Evolutionary conservation across 2,329 filamentous ascomycete genomes (phyloP), one percentile per base, ranked within the genome.

Genomic region (Fusarium lateritium): DNA sequence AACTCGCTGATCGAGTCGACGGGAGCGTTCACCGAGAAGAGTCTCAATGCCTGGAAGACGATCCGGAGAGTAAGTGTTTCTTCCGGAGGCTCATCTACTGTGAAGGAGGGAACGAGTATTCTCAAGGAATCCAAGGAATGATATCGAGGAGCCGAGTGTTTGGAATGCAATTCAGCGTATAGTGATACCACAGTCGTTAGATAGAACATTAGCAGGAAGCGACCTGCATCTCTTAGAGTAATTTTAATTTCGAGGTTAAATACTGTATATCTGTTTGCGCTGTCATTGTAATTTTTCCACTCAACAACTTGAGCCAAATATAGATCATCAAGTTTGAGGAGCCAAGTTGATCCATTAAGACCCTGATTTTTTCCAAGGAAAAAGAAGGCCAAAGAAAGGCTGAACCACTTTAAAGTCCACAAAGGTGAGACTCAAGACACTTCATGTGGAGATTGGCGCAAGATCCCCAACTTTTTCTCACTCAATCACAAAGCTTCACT

Each of bases 31-130:
- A 62, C 69, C 1, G 72, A 73, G 54, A 73, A 71, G 62, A 61
- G 67, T 4, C 26, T 71, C 7, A 66, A 33, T 24, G 62, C 60
- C 1, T 70, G 72, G 67, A 74, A 67, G 71, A 73, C 73, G 22
- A 75, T 75, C 10, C 63, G 73, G 8, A 43, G 73, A 33, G 73
- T 75, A n/a, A 75, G 73, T 36, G 71, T 66, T 28, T 75, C 73
- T 31, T 72, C 69, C 1, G 62, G 67, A 5, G 65, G 56, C 3
- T 70, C 68, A 2, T 67, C 63, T 6, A 62, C 56, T 31, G 50
- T 43, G 13, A 56, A 38, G 44, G 67, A 70, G 38, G 54, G 54
- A 24, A 44, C 46, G 7, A 63, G 53, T 28, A 56, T 55, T 31
- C 44, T 67, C 42, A 61, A 63, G 38, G 54, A 19, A 38, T 67